Conservation (phyloP, 2,329 filamentous ascomycete species). For the Botrytis sinoallii region DNA sequence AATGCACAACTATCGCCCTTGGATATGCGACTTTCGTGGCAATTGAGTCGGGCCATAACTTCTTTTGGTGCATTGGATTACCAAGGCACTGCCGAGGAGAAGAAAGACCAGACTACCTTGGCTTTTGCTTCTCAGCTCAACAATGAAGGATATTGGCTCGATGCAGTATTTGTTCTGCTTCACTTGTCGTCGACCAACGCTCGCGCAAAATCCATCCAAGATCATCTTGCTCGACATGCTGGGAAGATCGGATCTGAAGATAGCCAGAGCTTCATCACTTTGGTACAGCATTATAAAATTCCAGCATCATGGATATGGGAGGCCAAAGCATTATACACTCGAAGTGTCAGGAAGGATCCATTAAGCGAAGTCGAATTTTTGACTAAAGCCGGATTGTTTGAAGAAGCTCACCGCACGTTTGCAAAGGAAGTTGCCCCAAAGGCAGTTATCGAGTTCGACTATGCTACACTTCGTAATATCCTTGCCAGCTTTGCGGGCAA, state of each 20-base stretch:
- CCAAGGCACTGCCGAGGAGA: conserved; percentile 51
- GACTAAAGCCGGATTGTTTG: conserved; percentile 70
- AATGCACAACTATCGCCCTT: conserved; percentile 73
- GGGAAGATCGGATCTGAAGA: conserved; percentile 59
- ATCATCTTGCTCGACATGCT: conserved; percentile 72
- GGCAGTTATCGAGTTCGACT: conserved; percentile 80
- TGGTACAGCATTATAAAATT: conserved; percentile 65
- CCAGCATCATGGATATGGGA: conserved; percentile 80
- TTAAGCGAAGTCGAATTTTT: conserved; percentile 74
- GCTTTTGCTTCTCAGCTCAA: conserved; percentile 65
- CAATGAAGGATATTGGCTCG: conserved; percentile 62
- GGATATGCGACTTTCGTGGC: conserved; percentile 77
- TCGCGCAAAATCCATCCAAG: conserved; percentile 65
- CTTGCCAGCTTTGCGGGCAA: conserved; percentile 68
- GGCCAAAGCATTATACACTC: conserved; percentile 79
- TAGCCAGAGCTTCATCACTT: conserved; percentile 53
- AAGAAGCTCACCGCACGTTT: conserved; percentile 82
- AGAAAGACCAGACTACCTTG: conserved; percentile 63
- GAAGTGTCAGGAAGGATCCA: conserved; percentile 66
- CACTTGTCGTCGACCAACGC: conserved; percentile 64
- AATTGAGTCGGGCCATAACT: conserved; percentile 67
- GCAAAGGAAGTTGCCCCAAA: conserved; percentile 75
- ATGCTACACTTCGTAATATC: conserved; percentile 63
- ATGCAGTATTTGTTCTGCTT: conserved; percentile 72
- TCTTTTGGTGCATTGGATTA: conserved; percentile 51